Base-by-base conservation (phyloP, 2,329 filamentous ascomycete genomes). In the Colletotrichum eremochloae region DNA sequence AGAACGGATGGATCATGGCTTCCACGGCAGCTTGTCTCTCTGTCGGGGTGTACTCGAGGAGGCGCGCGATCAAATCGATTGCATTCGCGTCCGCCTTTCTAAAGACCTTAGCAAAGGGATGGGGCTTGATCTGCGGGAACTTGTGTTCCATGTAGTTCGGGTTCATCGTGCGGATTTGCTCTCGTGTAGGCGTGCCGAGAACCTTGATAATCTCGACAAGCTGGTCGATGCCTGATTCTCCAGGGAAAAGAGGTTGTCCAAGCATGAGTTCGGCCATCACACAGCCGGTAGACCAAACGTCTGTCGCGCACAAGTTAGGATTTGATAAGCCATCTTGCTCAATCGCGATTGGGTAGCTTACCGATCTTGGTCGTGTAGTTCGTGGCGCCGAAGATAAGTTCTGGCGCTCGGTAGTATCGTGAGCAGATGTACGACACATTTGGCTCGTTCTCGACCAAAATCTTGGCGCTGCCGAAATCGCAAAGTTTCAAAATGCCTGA, bases 71-170 rank as follows among this genome's bases (percentile, higher is more conserved):
- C 78, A 99, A 87, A 80, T 98, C 95, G 79, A 99, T 97, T 50
- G 96, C 96, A 79, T 94, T 95, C 42, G 91, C 89, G 76, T 97
- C 94, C 68, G 96, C 96, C 89, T 97, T 98, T 77, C 96, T 92
- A 90, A 99, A 98, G 68, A 99, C 96, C 90, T 98, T 98, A 86
- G 93, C 97, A 88, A 99, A 99, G 38, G 96, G 96, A 80, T 99
- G 96, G 71, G 96, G 96, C 87, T 99, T 99, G 87, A 99, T 99
- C 84, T 99, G 96, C 60, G 96, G 96, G 84, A 99, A 99, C 86
- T 98, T 98, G 87, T 99, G 96, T 86, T 99, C 96, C 96, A 99
- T 99, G 85, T 99, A 99, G 84, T 99, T 99, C 72, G 96, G 96
- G 84, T 99, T 99, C 96, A 99, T 99, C 76, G 96, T 99, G 77